Percentiles rank a stretch among this genome's conserved stretches.
phyloP scores from a whole-genome alignment of 208 protist genomes.

The Tritrichomonas musculus region DNA sequence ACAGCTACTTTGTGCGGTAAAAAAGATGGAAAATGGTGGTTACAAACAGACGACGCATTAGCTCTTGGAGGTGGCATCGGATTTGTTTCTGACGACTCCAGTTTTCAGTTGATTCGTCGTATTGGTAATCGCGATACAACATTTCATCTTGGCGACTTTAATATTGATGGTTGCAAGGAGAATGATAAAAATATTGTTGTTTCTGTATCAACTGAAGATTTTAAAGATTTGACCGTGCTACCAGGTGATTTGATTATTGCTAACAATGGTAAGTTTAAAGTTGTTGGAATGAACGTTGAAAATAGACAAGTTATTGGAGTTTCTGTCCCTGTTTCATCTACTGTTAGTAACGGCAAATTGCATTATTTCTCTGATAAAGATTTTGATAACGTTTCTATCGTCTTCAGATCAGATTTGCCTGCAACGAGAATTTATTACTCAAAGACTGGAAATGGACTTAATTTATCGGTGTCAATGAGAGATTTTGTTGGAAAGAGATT shows the following conservation, averaged over 20 bases:
- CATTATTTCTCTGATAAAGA: neutral
- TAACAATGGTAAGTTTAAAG: neutral
- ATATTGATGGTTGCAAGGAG: neutral
- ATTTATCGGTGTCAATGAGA: neutral
- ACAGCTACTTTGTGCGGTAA: neutral
- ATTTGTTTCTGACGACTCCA: neutral
- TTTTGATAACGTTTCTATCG: neutral
- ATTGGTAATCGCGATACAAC: too few species aligned
- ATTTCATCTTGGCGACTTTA: too few species aligned
- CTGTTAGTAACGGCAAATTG: too few species aligned
- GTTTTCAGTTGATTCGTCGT: neutral
- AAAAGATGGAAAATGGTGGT: neutral
- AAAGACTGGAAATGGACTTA: neutral
- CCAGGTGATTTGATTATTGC: neutral
- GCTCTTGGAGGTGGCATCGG: neutral
- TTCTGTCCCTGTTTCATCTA: too few species aligned
- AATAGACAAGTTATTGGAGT: neutral
- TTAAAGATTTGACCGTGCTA: neutral
- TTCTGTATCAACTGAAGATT: neutral
- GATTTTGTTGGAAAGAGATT: constrained; percentile 27
- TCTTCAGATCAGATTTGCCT: constrained; percentile 4
- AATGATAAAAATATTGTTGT: too few species aligned
- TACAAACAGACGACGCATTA: neutral
- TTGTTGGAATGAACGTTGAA: neutral
- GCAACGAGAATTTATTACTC: constrained; percentile 3